Conservation (phyloP, 2,329 filamentous ascomycete genomes). For the Paecilomyces sp. region DNA sequence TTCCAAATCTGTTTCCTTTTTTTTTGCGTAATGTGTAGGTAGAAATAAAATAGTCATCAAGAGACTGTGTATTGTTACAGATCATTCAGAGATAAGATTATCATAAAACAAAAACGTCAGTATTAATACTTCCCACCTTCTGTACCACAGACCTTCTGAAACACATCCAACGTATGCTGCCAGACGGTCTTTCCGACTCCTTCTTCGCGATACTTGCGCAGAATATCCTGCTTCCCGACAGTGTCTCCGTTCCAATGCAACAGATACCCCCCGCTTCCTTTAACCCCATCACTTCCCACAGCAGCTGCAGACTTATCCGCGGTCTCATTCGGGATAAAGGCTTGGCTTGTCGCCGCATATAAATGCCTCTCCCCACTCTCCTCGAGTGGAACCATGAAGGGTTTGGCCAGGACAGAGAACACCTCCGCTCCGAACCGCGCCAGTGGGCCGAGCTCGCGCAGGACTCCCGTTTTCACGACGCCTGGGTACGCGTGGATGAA, state of each 20-base stretch:
- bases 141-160: conserved; percentile 4
- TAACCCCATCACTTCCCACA: conserved; percentile 9
- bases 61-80: too few relatives aligned
- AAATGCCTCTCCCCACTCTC: conserved; percentile 16
- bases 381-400: conserved; percentile 5
- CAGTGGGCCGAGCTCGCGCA: conserved; percentile 43
- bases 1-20: too few relatives aligned
- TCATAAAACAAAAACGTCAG: background rate
- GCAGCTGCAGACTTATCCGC: background rate
- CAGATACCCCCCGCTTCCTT: conserved; percentile 13
- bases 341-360: conserved; percentile 10
- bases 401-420: background rate
- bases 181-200: conserved; percentile 13
- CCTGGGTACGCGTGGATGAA: conserved; percentile 47
- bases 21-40: too few relatives aligned
- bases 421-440: background rate
- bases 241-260: conserved; percentile 11
- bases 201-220: conserved; percentile 4
- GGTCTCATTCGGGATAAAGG: conserved; percentile 6
- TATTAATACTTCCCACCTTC: background rate
- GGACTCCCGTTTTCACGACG: conserved; percentile 40
- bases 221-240: conserved; percentile 6
- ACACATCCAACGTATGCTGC: conserved; percentile 13
- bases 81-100: too few relatives aligned
- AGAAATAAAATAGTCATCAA: too few relatives aligned